phyloP scores from a whole-genome alignment of 176 grass and related monocot species.

The Hsuehochloa calcarea region DNA sequence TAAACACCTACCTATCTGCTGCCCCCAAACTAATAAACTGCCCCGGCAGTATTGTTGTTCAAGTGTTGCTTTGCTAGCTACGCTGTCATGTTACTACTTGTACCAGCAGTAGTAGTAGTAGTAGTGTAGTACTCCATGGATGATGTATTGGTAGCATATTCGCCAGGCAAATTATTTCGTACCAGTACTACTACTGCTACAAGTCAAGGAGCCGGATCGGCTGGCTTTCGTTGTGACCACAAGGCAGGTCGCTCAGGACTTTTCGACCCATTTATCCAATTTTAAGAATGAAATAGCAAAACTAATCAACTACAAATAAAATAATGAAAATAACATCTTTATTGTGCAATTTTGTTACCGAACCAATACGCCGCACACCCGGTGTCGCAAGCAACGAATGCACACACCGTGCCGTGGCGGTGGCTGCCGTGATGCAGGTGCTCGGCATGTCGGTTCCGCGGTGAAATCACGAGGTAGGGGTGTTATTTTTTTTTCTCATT shows the following conservation, averaged over 20 bases:
- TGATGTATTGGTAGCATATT: not conserved
- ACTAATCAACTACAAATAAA: too few species aligned
- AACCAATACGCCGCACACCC: too few species aligned
- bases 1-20: slow-evolving; percentile 12
- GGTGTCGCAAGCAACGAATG: too few species aligned
- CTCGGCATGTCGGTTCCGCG: too few species aligned
- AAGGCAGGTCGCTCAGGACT: not conserved
- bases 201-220: not conserved
- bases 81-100: not conserved
- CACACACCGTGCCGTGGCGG: too few species aligned
- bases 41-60: slow-evolving; percentile 19
- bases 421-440: too few species aligned
- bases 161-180: not conserved
- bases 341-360: too few species aligned
- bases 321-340: too few species aligned
- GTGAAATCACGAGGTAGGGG: too few species aligned
- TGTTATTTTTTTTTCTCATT: too few species aligned
- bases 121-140: not conserved
- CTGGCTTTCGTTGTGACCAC: not conserved
- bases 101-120: not conserved
- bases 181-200: not conserved
- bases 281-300: too few species aligned
- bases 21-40: not conserved
- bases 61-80: not conserved
- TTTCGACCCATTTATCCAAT: too few species aligned